Evolutionary conservation across 306 rosid genomes (phyloP).

Genomic region (Trifolium repens): DNA sequence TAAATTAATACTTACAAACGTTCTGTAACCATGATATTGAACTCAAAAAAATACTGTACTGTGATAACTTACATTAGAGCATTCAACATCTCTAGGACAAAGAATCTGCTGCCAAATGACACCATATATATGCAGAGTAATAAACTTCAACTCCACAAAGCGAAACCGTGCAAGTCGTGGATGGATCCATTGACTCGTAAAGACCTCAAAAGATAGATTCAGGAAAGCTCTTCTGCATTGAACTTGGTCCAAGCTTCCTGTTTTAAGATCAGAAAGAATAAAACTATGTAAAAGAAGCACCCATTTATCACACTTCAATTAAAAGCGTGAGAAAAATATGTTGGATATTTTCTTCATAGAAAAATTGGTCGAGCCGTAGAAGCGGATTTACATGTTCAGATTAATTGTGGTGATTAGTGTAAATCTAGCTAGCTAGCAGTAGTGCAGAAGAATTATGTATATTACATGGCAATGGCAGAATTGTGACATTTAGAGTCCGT

Average conservation of each 20-base stretch:
- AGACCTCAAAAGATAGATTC: slow-evolving; percentile 36
- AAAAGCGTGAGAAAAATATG: background rate
- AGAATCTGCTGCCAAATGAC: slow-evolving; percentile 36
- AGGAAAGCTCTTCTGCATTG: slow-evolving; percentile 77
- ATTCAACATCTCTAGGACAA: slow-evolving; percentile 31
- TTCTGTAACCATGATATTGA: background rate
- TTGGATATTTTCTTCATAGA: background rate
- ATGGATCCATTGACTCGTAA: slow-evolving; percentile 7
- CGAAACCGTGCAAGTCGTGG: background rate
- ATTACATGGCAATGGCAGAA: background rate
- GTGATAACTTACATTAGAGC: slow-evolving; percentile 30
- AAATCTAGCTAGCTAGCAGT: slow-evolving; percentile 28
- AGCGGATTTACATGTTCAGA: slow-evolving; percentile 25
- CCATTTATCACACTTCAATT: background rate
- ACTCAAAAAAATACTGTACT: background rate
- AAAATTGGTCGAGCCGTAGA: slow-evolving; percentile 6
- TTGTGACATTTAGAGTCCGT: background rate
- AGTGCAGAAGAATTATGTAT: background rate
- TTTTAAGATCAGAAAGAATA: slow-evolving; percentile 37
- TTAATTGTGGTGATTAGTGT: slow-evolving; percentile 15
- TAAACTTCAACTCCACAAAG: slow-evolving; percentile 35
- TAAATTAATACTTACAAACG: slow-evolving; percentile 24
- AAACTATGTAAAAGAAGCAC: background rate
- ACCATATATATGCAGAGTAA: slow-evolving; percentile 35
- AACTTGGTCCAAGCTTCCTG: slow-evolving; percentile 95